Evolutionary conservation across 2,329 filamentous ascomycete species (phyloP), one percentile per base, ranked within the genome.

Genomic region (Bipolaris cookei): DNA sequence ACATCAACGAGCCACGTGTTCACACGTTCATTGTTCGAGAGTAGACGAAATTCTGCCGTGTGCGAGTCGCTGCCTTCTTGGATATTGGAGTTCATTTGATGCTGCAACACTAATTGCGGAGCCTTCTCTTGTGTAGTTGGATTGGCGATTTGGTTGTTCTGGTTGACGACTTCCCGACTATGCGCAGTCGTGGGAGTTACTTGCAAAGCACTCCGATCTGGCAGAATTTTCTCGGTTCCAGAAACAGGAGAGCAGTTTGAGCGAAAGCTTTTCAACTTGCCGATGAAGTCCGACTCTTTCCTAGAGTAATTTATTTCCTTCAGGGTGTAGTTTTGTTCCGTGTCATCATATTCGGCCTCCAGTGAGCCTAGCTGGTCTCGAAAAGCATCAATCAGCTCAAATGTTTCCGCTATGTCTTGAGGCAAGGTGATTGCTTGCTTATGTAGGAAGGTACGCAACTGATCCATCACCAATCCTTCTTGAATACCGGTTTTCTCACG

Each of bases 321-420:
- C 7, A 38, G 16, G 1, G 30, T 30, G 32, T 56, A 59, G 3
- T 25, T 35, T 28, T 49, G 28, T 32, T 59, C 57, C 10, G 49
- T 44, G 6, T 56, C 44, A n/a, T 56, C 43, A 46, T 59, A 59
- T 14, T 51, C 47, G 6, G 16, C 54, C 25, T 61, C 58, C 2
- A 47, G 14, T 14, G 25, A 34, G 16, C 56, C 59, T 6, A 59
- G 39, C 13, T 23, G 32, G 18, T 62, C 59, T 34, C 52, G 49
- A 13, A 54, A 28, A 16, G n/a, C 44, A 16, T 43, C 13, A 3
- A 61, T 30, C n/a, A 52, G 30, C 11, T 56, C 39, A n/a, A 51
- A 37, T 2, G 16, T 38, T 25, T 44, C 28, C 11, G 48, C 32
- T 14, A 61, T 37, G 2, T 55, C 28, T 14, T 6, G 28, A 3